phyloP scores from a whole-genome alignment of 345 rosid genomes.

The Physaria fendleri region DNA sequence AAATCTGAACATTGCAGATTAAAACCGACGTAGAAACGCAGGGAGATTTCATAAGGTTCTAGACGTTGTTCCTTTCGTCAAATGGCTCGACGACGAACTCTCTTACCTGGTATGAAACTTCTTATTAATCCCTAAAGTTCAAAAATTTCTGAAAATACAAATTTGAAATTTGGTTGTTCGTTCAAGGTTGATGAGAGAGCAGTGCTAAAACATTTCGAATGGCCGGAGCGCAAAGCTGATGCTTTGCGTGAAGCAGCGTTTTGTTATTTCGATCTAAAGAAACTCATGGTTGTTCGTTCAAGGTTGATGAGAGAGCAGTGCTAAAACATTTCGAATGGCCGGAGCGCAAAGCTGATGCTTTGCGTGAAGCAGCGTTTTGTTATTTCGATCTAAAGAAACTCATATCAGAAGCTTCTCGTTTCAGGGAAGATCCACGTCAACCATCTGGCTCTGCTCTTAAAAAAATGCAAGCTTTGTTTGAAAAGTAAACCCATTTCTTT shows the following conservation, averaged over 20 bases:
- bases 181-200: slow-evolving; percentile 85
- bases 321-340: slow-evolving; percentile 90
- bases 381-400: slow-evolving; percentile 84
- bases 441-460: slow-evolving; percentile 64
- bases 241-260: slow-evolving; percentile 92
- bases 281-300: slow-evolving; percentile 44
- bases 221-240: slow-evolving; percentile 96
- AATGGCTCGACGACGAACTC: slow-evolving; percentile 96
- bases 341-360: slow-evolving; percentile 83
- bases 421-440: slow-evolving; percentile 58
- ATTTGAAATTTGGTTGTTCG: no score
- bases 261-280: slow-evolving; percentile 80
- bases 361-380: slow-evolving; percentile 93
- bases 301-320: slow-evolving; percentile 96
- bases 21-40: slow-evolving; percentile 95
- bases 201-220: slow-evolving; percentile 75
- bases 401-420: slow-evolving; percentile 71
- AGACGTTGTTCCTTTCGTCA: slow-evolving; percentile 92
- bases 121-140: no score
- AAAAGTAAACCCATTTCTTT: slow-evolving; percentile 49
- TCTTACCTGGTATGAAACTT: slow-evolving; percentile 69
- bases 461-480: slow-evolving; percentile 88
- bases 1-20: slow-evolving; percentile 45
- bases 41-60: slow-evolving; percentile 81
- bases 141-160: no score